These are phyloP conservation scores for Candida krabiensis DNA, from an alignment of 805 yeast species.

Conservation along the genomic window DNA sequence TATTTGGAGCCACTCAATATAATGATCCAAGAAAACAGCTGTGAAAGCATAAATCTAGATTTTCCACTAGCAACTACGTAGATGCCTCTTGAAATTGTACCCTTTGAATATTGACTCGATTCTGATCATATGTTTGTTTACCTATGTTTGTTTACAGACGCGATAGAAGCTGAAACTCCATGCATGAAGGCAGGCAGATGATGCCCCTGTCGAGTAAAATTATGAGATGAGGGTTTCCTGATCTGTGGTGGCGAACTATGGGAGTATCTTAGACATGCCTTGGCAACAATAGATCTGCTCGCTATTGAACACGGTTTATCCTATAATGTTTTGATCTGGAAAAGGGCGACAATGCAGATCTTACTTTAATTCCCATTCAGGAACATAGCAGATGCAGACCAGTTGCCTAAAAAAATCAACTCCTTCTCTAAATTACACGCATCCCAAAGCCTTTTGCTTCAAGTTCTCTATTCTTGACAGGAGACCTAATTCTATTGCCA, in stretches of 20 bases:
- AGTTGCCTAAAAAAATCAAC: not conserved
- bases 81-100: too few relatives aligned
- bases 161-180: slow-evolving; percentile 1
- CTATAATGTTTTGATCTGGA: not conserved
- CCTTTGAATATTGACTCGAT: too few relatives aligned
- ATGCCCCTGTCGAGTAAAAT: not conserved
- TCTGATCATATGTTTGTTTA: too few relatives aligned
- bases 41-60: too few relatives aligned
- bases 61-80: too few relatives aligned
- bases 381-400: not conserved
- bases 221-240: not conserved
- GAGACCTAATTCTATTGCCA: slow-evolving; percentile 5
- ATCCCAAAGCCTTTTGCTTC: slow-evolving; percentile 3
- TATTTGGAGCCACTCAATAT: too few relatives aligned
- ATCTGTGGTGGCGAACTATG: too few relatives aligned
- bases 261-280: too few relatives aligned
- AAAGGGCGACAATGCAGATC: not conserved
- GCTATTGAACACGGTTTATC: not conserved
- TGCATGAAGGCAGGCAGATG: not conserved
- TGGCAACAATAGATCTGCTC: not conserved
- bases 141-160: slow-evolving; percentile 7
- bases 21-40: too few relatives aligned
- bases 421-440: slow-evolving; percentile 8
- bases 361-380: not conserved
- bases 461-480: slow-evolving; percentile 6